These are phyloP conservation scores for Didymella exigua DNA, from an alignment of 2,329 filamentous ascomycete species.

Conservation along the genomic window DNA sequence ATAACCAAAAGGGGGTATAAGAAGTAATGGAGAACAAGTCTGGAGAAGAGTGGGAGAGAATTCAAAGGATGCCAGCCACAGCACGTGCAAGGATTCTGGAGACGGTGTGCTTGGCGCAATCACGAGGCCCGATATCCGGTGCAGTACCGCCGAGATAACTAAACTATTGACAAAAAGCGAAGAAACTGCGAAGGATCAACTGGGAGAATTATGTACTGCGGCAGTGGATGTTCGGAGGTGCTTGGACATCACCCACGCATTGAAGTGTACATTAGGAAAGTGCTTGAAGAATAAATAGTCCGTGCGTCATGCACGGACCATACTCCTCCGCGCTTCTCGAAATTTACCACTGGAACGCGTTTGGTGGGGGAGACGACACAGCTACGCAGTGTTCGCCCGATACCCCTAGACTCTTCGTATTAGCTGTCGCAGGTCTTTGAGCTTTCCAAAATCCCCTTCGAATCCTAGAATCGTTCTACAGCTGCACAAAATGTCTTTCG, in stretches of 20 bases:
- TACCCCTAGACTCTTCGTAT: constrained; percentile 9
- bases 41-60: neutral
- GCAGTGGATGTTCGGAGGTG: neutral
- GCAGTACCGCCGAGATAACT: neutral
- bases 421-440: constrained; percentile 9
- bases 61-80: neutral
- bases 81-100: constrained; percentile 11
- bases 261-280: constrained; percentile 5
- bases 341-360: constrained; percentile 24
- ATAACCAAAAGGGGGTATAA: constrained; percentile 21
- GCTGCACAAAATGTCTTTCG: constrained; percentile 78
- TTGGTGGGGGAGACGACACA: constrained; percentile 35
- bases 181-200: neutral
- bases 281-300: neutral
- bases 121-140: constrained; percentile 7
- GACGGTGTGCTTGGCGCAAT: constrained; percentile 8
- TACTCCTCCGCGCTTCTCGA: constrained; percentile 31
- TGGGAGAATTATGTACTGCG: neutral
- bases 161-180: neutral
- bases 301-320: constrained; percentile 7
- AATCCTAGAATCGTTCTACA: constrained; percentile 15
- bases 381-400: constrained; percentile 27
- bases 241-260: neutral
- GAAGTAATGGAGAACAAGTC: constrained; percentile 5
- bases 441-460: constrained; percentile 37